phyloP scores from a whole-genome alignment of 805 yeast genomes.

The Zygosaccharomyces rouxii region DNA sequence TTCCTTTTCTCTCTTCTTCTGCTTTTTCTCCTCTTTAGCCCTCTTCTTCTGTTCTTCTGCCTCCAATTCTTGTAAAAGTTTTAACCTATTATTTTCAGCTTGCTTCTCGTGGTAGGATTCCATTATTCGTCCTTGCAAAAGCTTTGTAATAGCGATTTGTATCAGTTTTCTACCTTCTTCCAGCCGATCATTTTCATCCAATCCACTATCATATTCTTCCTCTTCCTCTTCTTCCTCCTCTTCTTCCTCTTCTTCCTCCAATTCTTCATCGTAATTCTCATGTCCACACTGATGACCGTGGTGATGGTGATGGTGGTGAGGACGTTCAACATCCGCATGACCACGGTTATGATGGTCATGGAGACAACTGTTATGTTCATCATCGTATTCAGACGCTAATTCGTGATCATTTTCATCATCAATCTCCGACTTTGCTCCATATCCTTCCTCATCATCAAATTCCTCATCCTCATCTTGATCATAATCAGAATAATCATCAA shows the following conservation, averaged over 20 bases:
- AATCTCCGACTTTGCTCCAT: conserved; percentile 17
- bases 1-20: conserved; percentile 60
- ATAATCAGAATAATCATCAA: conserved; percentile 30
- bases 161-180: conserved; percentile 78
- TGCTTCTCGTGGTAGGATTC: conserved; percentile 74
- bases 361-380: conserved; percentile 10
- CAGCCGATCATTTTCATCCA: conserved; percentile 61
- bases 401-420: conserved; percentile 27
- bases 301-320: conserved; percentile 8
- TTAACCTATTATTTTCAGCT: conserved; percentile 67
- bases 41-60: conserved; percentile 62
- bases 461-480: conserved; percentile 34
- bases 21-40: conserved; percentile 62
- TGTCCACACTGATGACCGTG: conserved; percentile 13
- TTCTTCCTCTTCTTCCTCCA: conserved; percentile 15
- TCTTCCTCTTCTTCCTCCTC: conserved; percentile 22
- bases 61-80: conserved; percentile 62
- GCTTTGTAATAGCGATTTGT: conserved; percentile 72
- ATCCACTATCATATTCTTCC: conserved; percentile 34
- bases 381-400: conserved; percentile 3
- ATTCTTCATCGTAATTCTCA: conserved; percentile 16
- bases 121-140: conserved; percentile 68
- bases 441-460: conserved; percentile 23
- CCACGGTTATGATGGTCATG: conserved; percentile 16
- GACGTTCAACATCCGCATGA: conserved; percentile 5